Evolutionary conservation across 2,329 filamentous ascomycete genomes (phyloP).

Genomic region (Hysterium pulicare): DNA sequence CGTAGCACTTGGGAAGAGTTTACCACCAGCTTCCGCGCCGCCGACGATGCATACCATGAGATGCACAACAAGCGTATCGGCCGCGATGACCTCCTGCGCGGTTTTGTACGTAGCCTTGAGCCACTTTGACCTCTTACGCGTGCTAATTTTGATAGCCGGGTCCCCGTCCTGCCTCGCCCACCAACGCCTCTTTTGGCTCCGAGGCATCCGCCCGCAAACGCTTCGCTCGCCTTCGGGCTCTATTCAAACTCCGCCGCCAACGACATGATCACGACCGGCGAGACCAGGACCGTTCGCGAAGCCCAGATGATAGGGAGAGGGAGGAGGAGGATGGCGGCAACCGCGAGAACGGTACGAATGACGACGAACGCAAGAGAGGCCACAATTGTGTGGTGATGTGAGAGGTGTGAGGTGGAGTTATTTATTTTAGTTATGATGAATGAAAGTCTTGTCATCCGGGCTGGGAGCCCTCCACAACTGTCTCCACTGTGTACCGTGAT

Average conservation of each 20-base stretch:
- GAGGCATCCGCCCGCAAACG: constrained; percentile 71
- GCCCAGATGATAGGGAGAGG: constrained; percentile 64
- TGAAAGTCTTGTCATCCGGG: too few species aligned
- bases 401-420: too few species aligned
- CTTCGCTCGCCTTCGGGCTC: constrained; percentile 47
- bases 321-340: constrained; percentile 52
- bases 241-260: constrained; percentile 54
- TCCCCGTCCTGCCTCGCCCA: too few species aligned
- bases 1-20: too few species aligned
- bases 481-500: too few species aligned
- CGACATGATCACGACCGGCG: constrained; percentile 67
- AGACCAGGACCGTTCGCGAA: constrained; percentile 71
- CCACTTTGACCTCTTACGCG: constrained; percentile 98
- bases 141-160: constrained; percentile 69
- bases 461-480: too few species aligned
- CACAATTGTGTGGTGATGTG: too few species aligned
- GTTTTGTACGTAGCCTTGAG: constrained; percentile 95
- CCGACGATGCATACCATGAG: constrained; percentile 98
- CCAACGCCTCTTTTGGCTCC: too few species aligned
- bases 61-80: constrained; percentile 99
- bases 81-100: constrained; percentile 94
- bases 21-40: constrained; percentile 95
- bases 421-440: too few species aligned
- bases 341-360: constrained; percentile 71
- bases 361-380: too few species aligned